Percentiles rank a stretch among this genome's conserved stretches.
Conservation (phyloP, 768 basidiomycete species). For the Phylloporus rhodoxanthus region DNA sequence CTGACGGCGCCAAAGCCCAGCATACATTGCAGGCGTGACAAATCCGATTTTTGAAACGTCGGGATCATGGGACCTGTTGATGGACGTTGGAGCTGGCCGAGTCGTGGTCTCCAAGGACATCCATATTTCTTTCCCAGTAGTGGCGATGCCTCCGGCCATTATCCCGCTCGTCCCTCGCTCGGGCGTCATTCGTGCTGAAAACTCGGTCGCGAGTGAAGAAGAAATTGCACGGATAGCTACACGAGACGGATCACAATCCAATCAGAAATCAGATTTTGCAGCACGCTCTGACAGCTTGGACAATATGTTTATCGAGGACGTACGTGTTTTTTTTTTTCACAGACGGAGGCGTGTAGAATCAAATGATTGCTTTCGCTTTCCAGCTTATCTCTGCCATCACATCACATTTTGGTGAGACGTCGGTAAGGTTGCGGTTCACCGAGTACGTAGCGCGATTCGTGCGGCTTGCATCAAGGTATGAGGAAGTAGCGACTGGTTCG, state of each 20-base stretch:
- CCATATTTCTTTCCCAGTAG: conserved; percentile 47
- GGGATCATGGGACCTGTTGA: conserved; percentile 86
- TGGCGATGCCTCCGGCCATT: conserved; percentile 35
- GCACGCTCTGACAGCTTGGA: conserved; percentile 63
- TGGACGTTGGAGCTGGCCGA: conserved; percentile 82
- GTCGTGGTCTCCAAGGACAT: conserved; percentile 89
- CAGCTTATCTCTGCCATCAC: conserved; percentile 77
- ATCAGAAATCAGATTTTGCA: conserved; percentile 46
- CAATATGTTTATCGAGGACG: conserved; percentile 90
- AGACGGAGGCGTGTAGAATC: neutral
- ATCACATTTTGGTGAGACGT: conserved; percentile 86
- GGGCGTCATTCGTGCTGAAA: conserved; percentile 61
- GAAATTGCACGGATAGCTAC: conserved; percentile 54
- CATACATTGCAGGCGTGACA: conserved; percentile 94
- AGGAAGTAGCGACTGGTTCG: conserved; percentile 68
- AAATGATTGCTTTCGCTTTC: neutral
- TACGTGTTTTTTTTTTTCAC: conserved; percentile 34
- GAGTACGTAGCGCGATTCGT: conserved; percentile 89
- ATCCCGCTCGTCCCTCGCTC: conserved; percentile 47
- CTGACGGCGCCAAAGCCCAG: conserved; percentile 48
- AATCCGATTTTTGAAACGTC: conserved; percentile 93
- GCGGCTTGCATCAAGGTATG: conserved; percentile 83
- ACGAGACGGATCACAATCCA: conserved; percentile 48
- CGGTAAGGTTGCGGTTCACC: conserved; percentile 82
- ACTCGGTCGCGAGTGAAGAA: conserved; percentile 59